Percentiles rank a stretch among this genome's conserved stretches.
phyloP scores from a whole-genome alignment of 2,329 filamentous ascomycete genomes.

The Penicillium freii region DNA sequence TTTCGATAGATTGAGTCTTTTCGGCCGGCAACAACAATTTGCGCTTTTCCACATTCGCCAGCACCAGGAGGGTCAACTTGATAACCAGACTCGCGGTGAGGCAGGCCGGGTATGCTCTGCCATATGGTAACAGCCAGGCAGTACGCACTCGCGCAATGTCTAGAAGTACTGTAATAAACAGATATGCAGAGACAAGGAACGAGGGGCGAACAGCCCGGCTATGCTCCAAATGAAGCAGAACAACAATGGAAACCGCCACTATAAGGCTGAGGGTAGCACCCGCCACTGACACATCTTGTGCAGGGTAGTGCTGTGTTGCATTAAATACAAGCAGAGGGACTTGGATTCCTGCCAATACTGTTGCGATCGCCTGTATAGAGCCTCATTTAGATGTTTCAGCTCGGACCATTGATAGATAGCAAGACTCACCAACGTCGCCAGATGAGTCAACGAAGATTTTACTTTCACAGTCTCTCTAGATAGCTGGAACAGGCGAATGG shows the following conservation, averaged over 20 bases:
- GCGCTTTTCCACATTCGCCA: constrained; percentile 42
- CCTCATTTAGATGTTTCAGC: neutral
- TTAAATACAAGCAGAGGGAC: neutral
- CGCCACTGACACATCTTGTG: constrained; percentile 1
- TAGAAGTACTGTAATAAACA: constrained; percentile 43
- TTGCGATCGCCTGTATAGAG: neutral
- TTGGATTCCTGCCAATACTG: neutral
- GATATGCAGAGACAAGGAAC: constrained; percentile 38
- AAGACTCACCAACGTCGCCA: constrained; percentile 10
- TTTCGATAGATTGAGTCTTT: constrained; percentile 43
- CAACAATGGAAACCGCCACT: constrained; percentile 18
- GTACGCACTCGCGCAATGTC: constrained; percentile 45
- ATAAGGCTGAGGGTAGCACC: constrained; percentile 16
- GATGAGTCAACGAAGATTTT: constrained; percentile 6
- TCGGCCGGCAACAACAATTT: constrained; percentile 31
- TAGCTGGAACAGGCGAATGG: constrained; percentile 14
- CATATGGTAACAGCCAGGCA: constrained; percentile 31
- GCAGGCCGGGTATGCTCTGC: constrained; percentile 30
- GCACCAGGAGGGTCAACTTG: constrained; percentile 37
- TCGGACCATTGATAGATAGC: neutral
- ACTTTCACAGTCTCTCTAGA: constrained; percentile 14
- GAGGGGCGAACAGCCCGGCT: constrained; percentile 30
- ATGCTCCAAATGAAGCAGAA: constrained; percentile 25
- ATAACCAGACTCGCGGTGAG: constrained; percentile 37
- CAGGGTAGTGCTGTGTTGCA: neutral